A percentile compares a stretch with the other conserved stretches of the same genome.
These are phyloP conservation scores for Aegilops umbellulata DNA, from an alignment of 176 grass and related monocot genomes.

Conservation along the genomic window DNA sequence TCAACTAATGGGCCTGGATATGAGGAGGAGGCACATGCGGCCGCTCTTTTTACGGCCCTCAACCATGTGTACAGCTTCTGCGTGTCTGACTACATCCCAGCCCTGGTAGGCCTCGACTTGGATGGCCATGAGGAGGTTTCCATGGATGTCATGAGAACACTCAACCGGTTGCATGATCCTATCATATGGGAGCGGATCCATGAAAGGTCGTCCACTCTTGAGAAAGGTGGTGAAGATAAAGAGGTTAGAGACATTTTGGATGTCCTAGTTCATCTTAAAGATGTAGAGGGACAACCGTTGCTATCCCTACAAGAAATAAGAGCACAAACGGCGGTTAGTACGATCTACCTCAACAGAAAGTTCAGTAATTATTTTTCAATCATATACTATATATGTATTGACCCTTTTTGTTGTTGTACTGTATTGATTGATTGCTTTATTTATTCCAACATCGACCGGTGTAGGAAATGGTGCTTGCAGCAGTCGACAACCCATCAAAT, in stretches of 20 bases:
- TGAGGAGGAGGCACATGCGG: conserved; percentile 47
- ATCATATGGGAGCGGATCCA: not conserved
- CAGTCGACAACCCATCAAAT: not conserved
- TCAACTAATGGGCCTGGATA: not conserved
- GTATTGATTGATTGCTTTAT: not conserved
- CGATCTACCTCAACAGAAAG: not conserved
- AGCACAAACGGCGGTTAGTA: not conserved
- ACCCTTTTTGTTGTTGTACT: not conserved
- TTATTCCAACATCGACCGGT: not conserved
- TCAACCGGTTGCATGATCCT: conserved; percentile 35
- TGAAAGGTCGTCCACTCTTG: not conserved
- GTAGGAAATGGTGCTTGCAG: not conserved
- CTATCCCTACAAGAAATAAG: not conserved
- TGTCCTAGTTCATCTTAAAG: not conserved
- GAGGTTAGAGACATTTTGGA: not conserved
- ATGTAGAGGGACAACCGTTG: not conserved
- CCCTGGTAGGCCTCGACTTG: conserved; percentile 27
- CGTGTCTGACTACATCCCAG: conserved; percentile 48
- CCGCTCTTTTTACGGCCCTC: conserved; percentile 19
- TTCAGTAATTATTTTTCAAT: not conserved
- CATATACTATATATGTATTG: not conserved
- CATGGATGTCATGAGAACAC: not conserved
- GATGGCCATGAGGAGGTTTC: conserved; percentile 42
- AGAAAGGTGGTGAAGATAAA: not conserved
- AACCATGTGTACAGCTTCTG: conserved; percentile 31